These are phyloP conservation scores for Lithocarpus polystachyus DNA, from an alignment of 306 rosid species.

Conservation along the genomic window DNA sequence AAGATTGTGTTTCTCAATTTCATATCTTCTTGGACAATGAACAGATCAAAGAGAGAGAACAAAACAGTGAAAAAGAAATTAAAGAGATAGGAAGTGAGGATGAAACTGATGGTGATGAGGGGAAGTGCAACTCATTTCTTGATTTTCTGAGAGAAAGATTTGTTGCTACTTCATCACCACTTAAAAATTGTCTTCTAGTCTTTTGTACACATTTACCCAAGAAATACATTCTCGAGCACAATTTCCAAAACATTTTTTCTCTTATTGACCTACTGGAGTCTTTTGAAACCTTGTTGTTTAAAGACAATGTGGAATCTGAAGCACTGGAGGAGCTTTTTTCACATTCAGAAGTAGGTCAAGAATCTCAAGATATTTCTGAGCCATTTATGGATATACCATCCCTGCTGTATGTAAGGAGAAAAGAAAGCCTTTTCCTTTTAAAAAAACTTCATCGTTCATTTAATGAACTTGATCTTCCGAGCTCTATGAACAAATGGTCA, in stretches of 20 bases:
- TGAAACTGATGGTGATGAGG: constrained; percentile 15
- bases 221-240: constrained; percentile 33
- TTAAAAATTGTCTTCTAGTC: constrained; percentile 34
- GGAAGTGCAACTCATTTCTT: constrained; percentile 41
- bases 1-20: constrained; percentile 55
- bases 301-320: constrained; percentile 26
- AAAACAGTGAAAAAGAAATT: not conserved
- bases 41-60: constrained; percentile 22
- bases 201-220: constrained; percentile 53
- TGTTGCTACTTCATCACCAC: constrained; percentile 16
- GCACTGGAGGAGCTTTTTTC: constrained; percentile 48
- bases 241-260: constrained; percentile 26
- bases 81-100: constrained; percentile 2
- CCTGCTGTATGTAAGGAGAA: constrained; percentile 31
- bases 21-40: constrained; percentile 45
- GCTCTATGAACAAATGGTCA: not conserved
- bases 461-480: constrained; percentile 42
- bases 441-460: constrained; percentile 39
- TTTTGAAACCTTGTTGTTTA: constrained; percentile 38
- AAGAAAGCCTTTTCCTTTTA: constrained; percentile 43
- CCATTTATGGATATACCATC: not conserved
- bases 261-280: constrained; percentile 29
- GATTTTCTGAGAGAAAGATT: constrained; percentile 49
- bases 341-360: not conserved
- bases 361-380: constrained; percentile 12